Conservation (phyloP, 2,329 filamentous ascomycete species). For the Zopfia rhizophila region DNA sequence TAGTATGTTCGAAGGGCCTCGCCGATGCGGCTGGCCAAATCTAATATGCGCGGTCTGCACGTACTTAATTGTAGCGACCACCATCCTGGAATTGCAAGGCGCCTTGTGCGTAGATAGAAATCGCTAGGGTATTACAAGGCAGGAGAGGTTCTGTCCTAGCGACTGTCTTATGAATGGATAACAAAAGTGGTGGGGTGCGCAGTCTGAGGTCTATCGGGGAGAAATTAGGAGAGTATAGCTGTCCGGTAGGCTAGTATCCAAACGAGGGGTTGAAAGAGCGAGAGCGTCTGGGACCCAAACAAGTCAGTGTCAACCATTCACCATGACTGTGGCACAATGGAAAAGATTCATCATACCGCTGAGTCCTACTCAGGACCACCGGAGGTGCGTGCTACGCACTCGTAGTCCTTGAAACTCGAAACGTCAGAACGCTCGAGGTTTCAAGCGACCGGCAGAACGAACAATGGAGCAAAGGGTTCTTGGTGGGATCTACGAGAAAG, state of each 20-base stretch:
- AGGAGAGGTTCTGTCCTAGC: background rate
- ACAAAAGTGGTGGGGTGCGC: slow-evolving; percentile 10
- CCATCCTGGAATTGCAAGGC: slow-evolving; percentile 39
- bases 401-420: slow-evolving; percentile 51
- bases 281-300: slow-evolving; percentile 38
- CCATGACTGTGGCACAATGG: slow-evolving; percentile 31
- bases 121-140: slow-evolving; percentile 1
- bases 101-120: slow-evolving; percentile 1
- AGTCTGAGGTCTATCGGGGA: slow-evolving; percentile 21
- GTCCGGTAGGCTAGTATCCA: slow-evolving; percentile 40
- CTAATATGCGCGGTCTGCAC: slow-evolving; percentile 25
- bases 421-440: slow-evolving; percentile 46
- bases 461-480: slow-evolving; percentile 36
- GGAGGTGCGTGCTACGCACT: slow-evolving; percentile 48
- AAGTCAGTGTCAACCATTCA: slow-evolving; percentile 38
- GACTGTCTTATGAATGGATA: slow-evolving; percentile 5
- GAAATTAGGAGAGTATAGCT: slow-evolving; percentile 28
- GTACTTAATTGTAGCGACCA: slow-evolving; percentile 56
- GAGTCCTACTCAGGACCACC: slow-evolving; percentile 38
- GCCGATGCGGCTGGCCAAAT: background rate
- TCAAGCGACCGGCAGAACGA: slow-evolving; percentile 36
- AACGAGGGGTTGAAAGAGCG: slow-evolving; percentile 46
- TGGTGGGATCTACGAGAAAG: slow-evolving; percentile 20
- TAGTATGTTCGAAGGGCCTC: background rate
- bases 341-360: slow-evolving; percentile 42